phyloP scores from a whole-genome alignment of 768 basidiomycete species.

The Boletales sp. region DNA sequence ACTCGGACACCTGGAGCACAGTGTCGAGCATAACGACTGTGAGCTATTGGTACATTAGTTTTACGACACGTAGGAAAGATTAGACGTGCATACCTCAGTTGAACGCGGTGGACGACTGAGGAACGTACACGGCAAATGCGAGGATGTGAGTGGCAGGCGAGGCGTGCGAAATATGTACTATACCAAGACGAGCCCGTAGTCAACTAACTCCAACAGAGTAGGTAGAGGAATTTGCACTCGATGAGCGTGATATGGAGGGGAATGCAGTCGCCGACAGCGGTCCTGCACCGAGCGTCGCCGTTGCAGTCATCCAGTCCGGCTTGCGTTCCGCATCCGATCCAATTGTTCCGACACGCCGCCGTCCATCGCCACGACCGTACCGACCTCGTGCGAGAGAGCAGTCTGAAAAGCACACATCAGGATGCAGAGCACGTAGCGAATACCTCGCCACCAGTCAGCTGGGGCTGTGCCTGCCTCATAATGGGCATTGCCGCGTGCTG shows the following conservation, averaged over 20 bases:
- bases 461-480: constrained; percentile 10
- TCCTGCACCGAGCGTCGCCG: constrained; percentile 44
- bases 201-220: too few species aligned
- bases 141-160: too few species aligned
- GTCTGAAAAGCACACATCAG: too few species aligned
- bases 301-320: constrained; percentile 28
- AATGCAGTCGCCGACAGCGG: constrained; percentile 75
- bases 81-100: too few species aligned
- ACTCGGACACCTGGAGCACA: constrained; percentile 80
- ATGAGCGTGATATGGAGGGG: too few species aligned
- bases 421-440: background rate
- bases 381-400: constrained; percentile 13
- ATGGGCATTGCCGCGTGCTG: constrained; percentile 54
- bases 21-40: constrained; percentile 74
- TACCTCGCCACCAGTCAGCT: constrained; percentile 2
- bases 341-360: constrained; percentile 10
- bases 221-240: constrained; percentile 40
- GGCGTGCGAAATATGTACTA: too few species aligned
- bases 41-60: constrained; percentile 77
- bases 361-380: constrained; percentile 34
- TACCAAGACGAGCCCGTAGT: too few species aligned
- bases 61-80: too few species aligned
- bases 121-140: too few species aligned
- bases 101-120: too few species aligned
- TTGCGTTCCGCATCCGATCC: constrained; percentile 31